Evolutionary conservation across 257 asterid genomes (phyloP), one percentile per base, ranked within the genome.

Genomic region (Datura wrightii): DNA sequence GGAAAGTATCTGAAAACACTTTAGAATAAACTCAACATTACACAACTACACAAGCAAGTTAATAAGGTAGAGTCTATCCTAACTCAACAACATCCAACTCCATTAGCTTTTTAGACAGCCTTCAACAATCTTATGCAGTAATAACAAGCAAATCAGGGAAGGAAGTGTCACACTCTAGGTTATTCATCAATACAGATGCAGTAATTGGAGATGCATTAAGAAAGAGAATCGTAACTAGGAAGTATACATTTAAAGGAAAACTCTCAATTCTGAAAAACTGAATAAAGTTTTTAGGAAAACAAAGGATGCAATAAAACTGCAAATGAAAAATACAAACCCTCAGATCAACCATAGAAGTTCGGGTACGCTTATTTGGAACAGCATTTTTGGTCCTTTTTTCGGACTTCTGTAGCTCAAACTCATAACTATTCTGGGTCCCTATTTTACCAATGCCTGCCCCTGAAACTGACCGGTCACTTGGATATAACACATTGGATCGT

Each of bases 361-460:
- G 94, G 82, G 99, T 90, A 42, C 99, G 98, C 90, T 94, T 96
- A 91, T 86, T 94, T 85, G 96, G 98, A 80, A 91, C 88, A 83
- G 89, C 80, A 89, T 72, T 86, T 88, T 94, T 92, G 44, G 86
- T 86, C 92, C 96, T 90, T 80, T 91, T 97, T 88, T 92, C 97
- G 13, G 90, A 82, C 84, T 93, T 96, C 87, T 90, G 97, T 74
- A 84, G 93, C 90, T 95, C 97, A 87, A 88, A 85, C 70, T 94
- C 97, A 89, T 86, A 91, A 83, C 96, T 90, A 92, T 91, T 92
- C 80, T 92, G 98, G 81, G 90, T 63, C 83, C 94, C 97, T 83
- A 91, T 86, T 89, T 92, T 94, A 79, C 93, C 86, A 37, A 88
- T 82, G 84, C 91, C 86, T 80, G 90, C 63, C 42, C 93, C 94